Evolutionary conservation across 305 asterid genomes (phyloP), one percentile per base, ranked within the genome.

Genomic region (Rubia balearica): DNA sequence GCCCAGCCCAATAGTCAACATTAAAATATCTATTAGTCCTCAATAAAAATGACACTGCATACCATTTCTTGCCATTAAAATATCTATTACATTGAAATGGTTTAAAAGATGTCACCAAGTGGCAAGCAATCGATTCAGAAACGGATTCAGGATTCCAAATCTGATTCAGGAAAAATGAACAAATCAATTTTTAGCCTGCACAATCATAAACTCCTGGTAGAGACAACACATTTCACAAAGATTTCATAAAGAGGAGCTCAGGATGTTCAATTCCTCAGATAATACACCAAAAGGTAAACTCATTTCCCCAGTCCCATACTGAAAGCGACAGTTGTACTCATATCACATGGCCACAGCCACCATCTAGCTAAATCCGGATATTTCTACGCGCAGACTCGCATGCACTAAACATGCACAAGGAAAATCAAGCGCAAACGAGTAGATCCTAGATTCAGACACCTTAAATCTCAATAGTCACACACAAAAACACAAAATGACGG

Each of bases 381-480:
- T 7, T 3, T 19, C 56, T n/a, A 6, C 51, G 3, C 12, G 33
- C 16, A 38, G 5, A 48, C 16, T 33, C 33, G 56, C 72, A 66
- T 55, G 64, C 49, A 45, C 36, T 24, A 55, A 30, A 40, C 78
- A 74, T 74, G 77, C 73, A 74, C 16, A 36, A 61, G 51, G 40
- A 53, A 61, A 68, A 69, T 27, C 40, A 36, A 36, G 56, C 49
- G 8, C 0, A 61, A 13, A 46, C 10, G 0, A 14, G 40, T 45
- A 56, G 78, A 74, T 74, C 78, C 69, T 19, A 21, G 56, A 74
- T 48, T 59, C 57, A 19, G 49, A 43, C 14, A 71, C 40, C 51
- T 43, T 7, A 57, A 64, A 22, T 56, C 49, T 21, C 12, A 73
- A 21, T 21, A 65, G 22, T 43, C 9, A 17, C 59, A 51, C 59